Percentiles rank a stretch among this genome's conserved stretches.
Evolutionary conservation across 148 eudicot genomes (phyloP).

Genomic region (Amaranthus cruentus): DNA sequence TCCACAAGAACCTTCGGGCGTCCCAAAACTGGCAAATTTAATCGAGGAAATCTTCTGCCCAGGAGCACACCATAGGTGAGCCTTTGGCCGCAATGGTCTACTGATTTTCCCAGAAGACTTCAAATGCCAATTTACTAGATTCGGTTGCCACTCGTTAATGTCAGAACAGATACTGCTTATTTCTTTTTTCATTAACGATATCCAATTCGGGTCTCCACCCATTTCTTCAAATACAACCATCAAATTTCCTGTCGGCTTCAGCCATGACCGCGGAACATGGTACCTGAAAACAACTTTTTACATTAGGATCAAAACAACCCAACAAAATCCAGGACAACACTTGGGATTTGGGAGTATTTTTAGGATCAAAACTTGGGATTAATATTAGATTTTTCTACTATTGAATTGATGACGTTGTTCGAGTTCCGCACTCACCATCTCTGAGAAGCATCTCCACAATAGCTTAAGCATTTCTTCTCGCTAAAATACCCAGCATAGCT

Average conservation of each 20-base stretch:
- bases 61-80: conserved; percentile 59
- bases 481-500: conserved; percentile 57
- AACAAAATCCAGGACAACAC: too few relatives aligned
- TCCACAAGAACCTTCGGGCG: conserved; percentile 72
- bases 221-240: conserved; percentile 78
- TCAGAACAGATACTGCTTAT: conserved; percentile 56
- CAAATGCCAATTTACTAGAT: conserved; percentile 47
- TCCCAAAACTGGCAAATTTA: conserved; percentile 82
- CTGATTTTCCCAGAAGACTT: conserved; percentile 49
- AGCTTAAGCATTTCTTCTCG: conserved; percentile 71
- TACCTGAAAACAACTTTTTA: conserved; percentile 48
- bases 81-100: conserved; percentile 62
- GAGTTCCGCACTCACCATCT: conserved; percentile 50
- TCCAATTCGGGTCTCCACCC: conserved; percentile 72
- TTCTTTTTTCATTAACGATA: conserved; percentile 67
- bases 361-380: too few relatives aligned
- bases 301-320: conserved; percentile 7
- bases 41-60: conserved; percentile 66
- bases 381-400: not conserved
- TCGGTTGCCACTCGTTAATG: conserved; percentile 72
- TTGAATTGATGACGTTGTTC: not conserved
- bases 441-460: conserved; percentile 78
- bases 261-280: conserved; percentile 86
- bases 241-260: conserved; percentile 60
- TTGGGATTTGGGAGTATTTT: too few relatives aligned